Evolutionary conservation across 2,329 filamentous ascomycete species (phyloP).

Genomic region (Aspergillus uvarum): DNA sequence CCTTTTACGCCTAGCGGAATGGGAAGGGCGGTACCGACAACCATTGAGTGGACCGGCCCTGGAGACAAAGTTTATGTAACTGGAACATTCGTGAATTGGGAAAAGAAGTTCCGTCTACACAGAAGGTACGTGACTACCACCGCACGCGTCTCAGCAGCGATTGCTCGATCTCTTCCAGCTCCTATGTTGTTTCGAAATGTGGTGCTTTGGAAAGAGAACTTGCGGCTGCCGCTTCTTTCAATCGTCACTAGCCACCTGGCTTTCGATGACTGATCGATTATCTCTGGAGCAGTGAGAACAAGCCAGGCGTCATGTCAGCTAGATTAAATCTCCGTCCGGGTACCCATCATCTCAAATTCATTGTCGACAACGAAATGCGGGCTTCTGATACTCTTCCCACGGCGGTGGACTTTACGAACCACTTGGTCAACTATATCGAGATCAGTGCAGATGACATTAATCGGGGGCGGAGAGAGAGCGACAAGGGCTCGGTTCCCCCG

Average conservation of each 20-base stretch:
- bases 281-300: constrained; percentile 37
- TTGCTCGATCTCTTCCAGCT: too few relatives aligned
- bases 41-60: constrained; percentile 78
- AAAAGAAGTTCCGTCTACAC: constrained; percentile 85
- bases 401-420: constrained; percentile 96
- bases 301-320: constrained; percentile 66
- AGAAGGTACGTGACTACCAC: constrained; percentile 68
- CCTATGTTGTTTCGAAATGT: not conserved
- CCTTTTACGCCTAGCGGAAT: constrained; percentile 65
- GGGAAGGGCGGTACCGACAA: constrained; percentile 76
- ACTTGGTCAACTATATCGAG: constrained; percentile 97
- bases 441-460: constrained; percentile 72
- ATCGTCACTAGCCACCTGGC: constrained; percentile 4
- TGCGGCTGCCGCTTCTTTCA: not conserved
- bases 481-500: constrained; percentile 35
- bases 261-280: constrained; percentile 15
- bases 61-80: constrained; percentile 95
- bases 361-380: constrained; percentile 91
- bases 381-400: constrained; percentile 85
- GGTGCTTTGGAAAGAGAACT: not conserved
- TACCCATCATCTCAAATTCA: constrained; percentile 94
- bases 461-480: constrained; percentile 36
- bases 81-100: constrained; percentile 96
- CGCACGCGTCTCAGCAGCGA: not conserved
- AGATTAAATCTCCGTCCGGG: constrained; percentile 83